Evolutionary conservation across 352 stramenopile species (phyloP), one percentile per base, ranked within the genome.

Genomic region (Phytophthora kernoviae): DNA sequence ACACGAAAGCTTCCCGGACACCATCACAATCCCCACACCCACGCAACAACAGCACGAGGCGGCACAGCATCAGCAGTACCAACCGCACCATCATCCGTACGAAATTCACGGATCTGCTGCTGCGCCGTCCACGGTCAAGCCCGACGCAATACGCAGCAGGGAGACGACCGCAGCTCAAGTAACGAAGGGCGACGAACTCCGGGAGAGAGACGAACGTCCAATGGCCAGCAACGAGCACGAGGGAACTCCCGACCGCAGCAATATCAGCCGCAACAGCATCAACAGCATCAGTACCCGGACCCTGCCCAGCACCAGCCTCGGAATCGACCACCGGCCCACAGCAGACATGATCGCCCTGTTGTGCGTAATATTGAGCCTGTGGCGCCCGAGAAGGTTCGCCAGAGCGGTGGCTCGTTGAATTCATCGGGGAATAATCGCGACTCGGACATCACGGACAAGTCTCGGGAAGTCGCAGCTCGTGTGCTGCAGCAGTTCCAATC

Each of bases 401-500:
- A 55, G 15, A 67, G 53, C 33, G 47, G 27, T 7, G 48, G 53
- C 4, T 46, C 49, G 17, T 14, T 20, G 21, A 37, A 24, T 6
- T 62, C 52, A 9, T 60, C 36, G 15, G 54, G 56, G n/a, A 77
- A 73, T 17, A 65, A 68, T 27, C 63, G 59, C 33, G 69, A 71
- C 44, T 62, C 59, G 39, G 65, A 79, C 34, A 70, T 73, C 53
- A 78, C 63, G 9, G 60, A 75, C 36, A 70, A 51, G 36, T 84
- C 77, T 7, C 62, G 62, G 4, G 75, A 87, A 44, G 77, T 79
- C 11, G 76, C 79, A 11, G 71, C 58, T 27, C 76, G 73, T 12
- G 81, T 91, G 42, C 58, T 93, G n/a, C 69, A 85, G 33, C 78
- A 88, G 45, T 85, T 94, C 52, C 81, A 93, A 65, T 45, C 65